Evolutionary conservation across 805 yeast genomes (phyloP).

Genomic region (Metschnikowia gruessii): DNA sequence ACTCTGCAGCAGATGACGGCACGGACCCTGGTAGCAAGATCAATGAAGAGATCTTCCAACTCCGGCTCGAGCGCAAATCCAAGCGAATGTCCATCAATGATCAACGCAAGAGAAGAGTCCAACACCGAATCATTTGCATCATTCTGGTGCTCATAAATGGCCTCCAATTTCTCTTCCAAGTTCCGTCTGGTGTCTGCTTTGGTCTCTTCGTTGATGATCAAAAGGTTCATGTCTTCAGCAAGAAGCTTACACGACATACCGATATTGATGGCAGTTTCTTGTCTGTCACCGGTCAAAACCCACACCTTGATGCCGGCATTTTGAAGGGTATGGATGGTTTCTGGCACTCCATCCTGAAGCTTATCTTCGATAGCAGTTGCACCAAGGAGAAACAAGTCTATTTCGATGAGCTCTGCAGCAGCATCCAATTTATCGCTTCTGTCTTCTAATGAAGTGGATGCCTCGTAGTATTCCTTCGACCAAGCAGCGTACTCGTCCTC

Average conservation of each 20-base stretch:
- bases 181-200: constrained; percentile 75
- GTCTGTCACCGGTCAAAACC: constrained; percentile 98
- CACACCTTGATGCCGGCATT: constrained; percentile 96
- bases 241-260: constrained; percentile 96
- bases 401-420: constrained; percentile 87
- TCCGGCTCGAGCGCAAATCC: constrained; percentile 81
- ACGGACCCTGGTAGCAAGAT: constrained; percentile 80
- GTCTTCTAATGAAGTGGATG: constrained; percentile 76
- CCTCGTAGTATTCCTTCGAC: constrained; percentile 65
- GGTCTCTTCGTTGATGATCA: constrained; percentile 83
- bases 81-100: constrained; percentile 92
- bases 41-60: constrained; percentile 72
- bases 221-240: constrained; percentile 92
- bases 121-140: constrained; percentile 58
- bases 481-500: constrained; percentile 75
- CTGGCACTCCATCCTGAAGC: constrained; percentile 97
- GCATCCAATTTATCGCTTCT: constrained; percentile 76
- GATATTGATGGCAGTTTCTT: constrained; percentile 96
- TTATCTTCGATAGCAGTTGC: constrained; percentile 99
- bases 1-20: constrained; percentile 98
- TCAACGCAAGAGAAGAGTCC: constrained; percentile 73
- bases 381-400: constrained; percentile 75
- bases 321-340: constrained; percentile 90
- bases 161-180: constrained; percentile 69
- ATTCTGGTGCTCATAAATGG: constrained; percentile 63